Evolutionary conservation across 352 stramenopile species (phyloP).

Genomic region (Phytophthora citrophthora): DNA sequence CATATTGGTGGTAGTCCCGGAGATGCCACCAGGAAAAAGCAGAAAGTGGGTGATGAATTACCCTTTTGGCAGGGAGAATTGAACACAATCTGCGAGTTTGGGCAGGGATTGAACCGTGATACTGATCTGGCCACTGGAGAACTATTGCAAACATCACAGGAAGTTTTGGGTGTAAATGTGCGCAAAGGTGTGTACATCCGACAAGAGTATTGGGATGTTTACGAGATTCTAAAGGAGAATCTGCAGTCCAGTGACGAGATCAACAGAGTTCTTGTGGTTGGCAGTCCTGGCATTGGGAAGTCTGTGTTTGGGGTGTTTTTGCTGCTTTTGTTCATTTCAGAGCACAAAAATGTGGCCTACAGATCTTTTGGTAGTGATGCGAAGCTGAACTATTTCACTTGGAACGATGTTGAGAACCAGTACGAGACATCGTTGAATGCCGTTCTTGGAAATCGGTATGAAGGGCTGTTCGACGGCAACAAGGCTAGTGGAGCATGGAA

Average conservation of each 20-base stretch:
- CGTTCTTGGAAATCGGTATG: conserved; percentile 2
- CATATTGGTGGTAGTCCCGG: conserved; percentile 2
- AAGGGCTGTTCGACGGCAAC: conserved; percentile 20
- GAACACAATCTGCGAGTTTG: background rate
- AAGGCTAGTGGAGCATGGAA: background rate
- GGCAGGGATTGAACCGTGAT: background rate
- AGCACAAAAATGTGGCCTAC: conserved; percentile 34
- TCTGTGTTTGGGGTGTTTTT: conserved; percentile 30
- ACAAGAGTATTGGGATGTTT: conserved; percentile 28
- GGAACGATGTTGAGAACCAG: background rate
- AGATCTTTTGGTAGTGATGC: background rate
- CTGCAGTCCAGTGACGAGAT: background rate
- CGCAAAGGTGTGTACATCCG: conserved; percentile 23
- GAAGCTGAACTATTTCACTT: conserved; percentile 18
- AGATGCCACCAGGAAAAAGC: background rate
- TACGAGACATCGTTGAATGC: conserved; percentile 3
- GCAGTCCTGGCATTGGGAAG: conserved; percentile 28
- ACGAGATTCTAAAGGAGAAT: conserved; percentile 3
- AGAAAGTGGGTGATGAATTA: background rate
- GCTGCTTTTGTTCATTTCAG: conserved; percentile 20
- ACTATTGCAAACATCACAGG: background rate
- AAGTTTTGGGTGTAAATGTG: conserved; percentile 2
- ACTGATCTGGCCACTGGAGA: background rate
- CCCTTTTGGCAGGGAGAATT: background rate
- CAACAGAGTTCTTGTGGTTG: conserved; percentile 16